These are phyloP conservation scores for Phyllosticta capitalensis DNA, from an alignment of 2,329 filamentous ascomycete genomes.

Conservation along the genomic window DNA sequence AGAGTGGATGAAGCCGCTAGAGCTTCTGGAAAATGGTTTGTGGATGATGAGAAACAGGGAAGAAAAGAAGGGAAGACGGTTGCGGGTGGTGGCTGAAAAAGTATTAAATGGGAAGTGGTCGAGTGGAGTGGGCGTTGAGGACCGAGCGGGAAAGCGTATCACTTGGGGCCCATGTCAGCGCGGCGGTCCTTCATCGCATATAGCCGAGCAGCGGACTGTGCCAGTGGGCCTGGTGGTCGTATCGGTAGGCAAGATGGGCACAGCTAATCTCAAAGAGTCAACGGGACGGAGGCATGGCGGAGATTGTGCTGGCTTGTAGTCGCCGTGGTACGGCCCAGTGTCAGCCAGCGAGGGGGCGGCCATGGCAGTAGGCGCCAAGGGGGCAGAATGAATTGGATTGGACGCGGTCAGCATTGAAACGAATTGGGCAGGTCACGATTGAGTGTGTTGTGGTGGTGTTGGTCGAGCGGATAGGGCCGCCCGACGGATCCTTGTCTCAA, in stretches of 20 bases:
- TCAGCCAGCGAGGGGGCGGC: not conserved
- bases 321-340: not conserved
- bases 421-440: not conserved
- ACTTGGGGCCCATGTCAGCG: not conserved
- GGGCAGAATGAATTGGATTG: not conserved
- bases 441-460: not conserved
- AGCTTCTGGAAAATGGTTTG: not conserved
- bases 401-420: not conserved
- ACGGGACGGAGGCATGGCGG: not conserved
- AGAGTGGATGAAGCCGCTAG: constrained; percentile 7
- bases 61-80: not conserved
- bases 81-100: not conserved
- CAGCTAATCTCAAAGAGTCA: not conserved
- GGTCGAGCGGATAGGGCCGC: not conserved
- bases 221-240: not conserved
- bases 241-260: not conserved
- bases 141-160: too few relatives aligned
- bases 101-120: not conserved
- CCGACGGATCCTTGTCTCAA: not conserved
- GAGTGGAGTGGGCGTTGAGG: too few relatives aligned
- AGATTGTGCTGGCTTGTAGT: not conserved
- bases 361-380: not conserved
- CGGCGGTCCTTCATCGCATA: not conserved
- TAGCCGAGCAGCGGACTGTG: not conserved
- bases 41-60: not conserved